Base-by-base conservation (phyloP, 176 grass and related monocot genomes). In the Thinopyrum elongatum region DNA sequence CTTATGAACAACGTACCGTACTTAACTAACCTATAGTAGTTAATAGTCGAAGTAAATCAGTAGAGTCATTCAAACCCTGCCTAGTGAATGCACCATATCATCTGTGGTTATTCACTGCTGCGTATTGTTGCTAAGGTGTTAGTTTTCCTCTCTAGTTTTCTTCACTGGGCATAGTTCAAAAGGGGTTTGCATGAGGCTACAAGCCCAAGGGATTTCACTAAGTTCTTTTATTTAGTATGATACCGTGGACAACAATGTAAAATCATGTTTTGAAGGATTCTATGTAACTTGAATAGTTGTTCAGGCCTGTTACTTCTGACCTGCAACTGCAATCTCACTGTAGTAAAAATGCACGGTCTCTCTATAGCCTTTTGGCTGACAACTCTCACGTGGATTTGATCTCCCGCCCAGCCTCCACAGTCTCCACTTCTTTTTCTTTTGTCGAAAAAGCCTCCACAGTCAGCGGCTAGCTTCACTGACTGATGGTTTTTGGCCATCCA, bases 201-300 rank as follows among this genome's bases (percentile, higher is more conserved):
- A 82, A 27, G 25, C 4, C 31, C 25, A 74, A 74, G 16, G 4
- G 25, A 74, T 61, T 74, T 60, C 0, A 21, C 16, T n/a, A 31
- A 30, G 7, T 57, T 82, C 6, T 82, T 5, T 36, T 41, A 63
- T 62, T 63, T 64, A 75, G 33, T 58, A 57, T 60, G 34, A 60
- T 61, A 39, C 57, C 29, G 17, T 74, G 57, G 68, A 59, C 65
- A 58, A 64, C 13, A 29, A 36, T 41, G 53, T 61, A 83, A 42
- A 83, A 74, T 44, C 26, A 31, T 83, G 28, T 62, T 39, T 6
- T 0, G 49, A 73, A 74, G 53, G 23, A 31, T 61, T 62, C 4
- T 83, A 62, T 83, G 28, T 62, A n/a, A 15, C 57, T 63, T 84
- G 30, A 67, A 67, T 36, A 67, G 12, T 65, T 65, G 29, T 36